Conservation (phyloP, 805 yeast genomes). For the Priceomyces melissophilus region DNA sequence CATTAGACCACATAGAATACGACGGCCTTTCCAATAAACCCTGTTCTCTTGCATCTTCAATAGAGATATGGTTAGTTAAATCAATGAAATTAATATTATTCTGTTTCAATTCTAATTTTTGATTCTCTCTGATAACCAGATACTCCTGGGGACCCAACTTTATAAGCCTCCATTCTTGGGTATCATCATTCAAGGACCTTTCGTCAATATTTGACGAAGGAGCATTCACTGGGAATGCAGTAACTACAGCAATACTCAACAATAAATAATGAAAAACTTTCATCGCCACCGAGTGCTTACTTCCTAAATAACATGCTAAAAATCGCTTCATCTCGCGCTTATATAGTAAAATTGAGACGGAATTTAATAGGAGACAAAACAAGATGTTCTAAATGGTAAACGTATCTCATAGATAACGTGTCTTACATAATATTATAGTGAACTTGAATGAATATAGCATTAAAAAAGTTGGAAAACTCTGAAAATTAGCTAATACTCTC, state of each 20-base stretch:
- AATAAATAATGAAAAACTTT: not conserved
- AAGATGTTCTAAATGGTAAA: too few species aligned
- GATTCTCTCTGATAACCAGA: slow-evolving; percentile 30
- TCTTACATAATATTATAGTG: too few species aligned
- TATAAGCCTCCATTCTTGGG: slow-evolving; percentile 21
- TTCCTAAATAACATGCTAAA: too few species aligned
- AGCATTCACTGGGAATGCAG: slow-evolving; percentile 9
- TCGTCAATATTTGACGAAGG: not conserved
- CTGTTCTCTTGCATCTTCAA: slow-evolving; percentile 30
- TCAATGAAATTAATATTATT: slow-evolving; percentile 60
- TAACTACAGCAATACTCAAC: slow-evolving; percentile 1
- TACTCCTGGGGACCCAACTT: slow-evolving; percentile 33
- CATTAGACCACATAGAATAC: slow-evolving; percentile 9
- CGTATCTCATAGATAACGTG: too few species aligned
- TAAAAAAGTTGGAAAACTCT: too few species aligned
- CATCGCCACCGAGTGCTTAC: too few species aligned
- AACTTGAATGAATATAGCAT: too few species aligned
- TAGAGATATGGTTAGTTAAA: slow-evolving; percentile 46
- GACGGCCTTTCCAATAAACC: slow-evolving; percentile 19
- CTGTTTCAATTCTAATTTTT: slow-evolving; percentile 32
- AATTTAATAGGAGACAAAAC: too few species aligned
- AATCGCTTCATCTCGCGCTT: too few species aligned
- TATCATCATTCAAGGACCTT: not conserved
- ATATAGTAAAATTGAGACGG: too few species aligned
- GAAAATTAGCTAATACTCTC: too few species aligned